Conservation (phyloP, 129 eudicot species). For the Daucus carota region DNA sequence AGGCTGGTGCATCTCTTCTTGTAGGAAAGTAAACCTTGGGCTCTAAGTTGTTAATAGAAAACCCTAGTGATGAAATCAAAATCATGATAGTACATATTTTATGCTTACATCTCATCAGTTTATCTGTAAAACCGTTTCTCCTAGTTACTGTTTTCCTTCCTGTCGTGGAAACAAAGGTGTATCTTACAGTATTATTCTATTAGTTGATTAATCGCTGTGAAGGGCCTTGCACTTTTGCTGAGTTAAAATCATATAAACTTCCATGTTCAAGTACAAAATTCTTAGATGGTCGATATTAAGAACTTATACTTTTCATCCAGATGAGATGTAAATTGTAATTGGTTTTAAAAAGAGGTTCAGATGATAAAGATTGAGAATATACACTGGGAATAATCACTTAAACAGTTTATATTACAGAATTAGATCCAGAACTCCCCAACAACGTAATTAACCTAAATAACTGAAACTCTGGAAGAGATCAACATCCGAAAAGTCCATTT, state of each 20-base stretch:
- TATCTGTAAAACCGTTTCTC: no score
- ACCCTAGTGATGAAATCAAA: no score
- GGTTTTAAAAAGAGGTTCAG: not conserved
- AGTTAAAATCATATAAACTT: not conserved
- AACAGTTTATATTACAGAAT: not conserved
- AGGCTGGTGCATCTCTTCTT: no score
- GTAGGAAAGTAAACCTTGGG: no score
- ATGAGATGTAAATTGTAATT: not conserved
- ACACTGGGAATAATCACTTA: not conserved
- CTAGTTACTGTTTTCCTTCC: not conserved
- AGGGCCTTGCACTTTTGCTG: not conserved
- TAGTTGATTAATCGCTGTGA: no score
- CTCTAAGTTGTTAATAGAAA: no score
- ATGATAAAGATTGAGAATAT: no score
- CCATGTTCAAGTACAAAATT: not conserved
- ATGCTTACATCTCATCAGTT: no score
- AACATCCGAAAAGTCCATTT: not conserved
- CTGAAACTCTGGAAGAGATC: not conserved
- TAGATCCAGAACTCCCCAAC: not conserved
- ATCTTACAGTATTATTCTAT: not conserved
- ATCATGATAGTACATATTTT: no score
- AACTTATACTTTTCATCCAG: not conserved
- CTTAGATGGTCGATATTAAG: not conserved
- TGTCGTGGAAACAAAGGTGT: not conserved
- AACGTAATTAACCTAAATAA: not conserved